Evolutionary conservation across 441 rosid species (phyloP), one percentile per base, ranked within the genome.

Genomic region (Mallotus japonicus): DNA sequence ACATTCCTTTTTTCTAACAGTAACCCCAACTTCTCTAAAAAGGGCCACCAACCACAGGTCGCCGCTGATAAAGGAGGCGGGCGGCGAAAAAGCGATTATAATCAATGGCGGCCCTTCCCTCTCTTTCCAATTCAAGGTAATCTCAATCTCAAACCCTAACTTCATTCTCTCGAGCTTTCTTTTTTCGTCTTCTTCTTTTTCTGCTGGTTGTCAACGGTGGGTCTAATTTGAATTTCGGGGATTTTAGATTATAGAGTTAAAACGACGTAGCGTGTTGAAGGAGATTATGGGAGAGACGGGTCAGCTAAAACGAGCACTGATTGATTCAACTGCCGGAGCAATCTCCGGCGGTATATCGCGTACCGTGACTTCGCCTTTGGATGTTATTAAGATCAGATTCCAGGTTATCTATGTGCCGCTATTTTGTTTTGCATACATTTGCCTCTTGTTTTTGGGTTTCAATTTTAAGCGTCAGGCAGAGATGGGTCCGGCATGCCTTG

Each of bases 371-470:
- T 95, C 99, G n/a, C 99, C 98, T 14, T 97, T 95, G 62, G 99
- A 95, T 82, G 99, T 95, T 72, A 92, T 95, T 73, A 95, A 95
- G 85, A 95, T 93, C 76, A 85, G 98, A 82, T 91, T 95, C 75
- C 99, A 95, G 99, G 99, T 28, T 91, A 14, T 34, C 22, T 49
- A 4, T 66, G 20, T 61, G 12, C 10, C 11, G 20, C 20, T 17
- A 34, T 28, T 28, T 28, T 28, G 32, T 28, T 28, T 28, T 28
- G 32, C 32, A 28, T 28, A 28, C 32, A 28, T 28, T 28, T 28
- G 32, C 32, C 32, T 28, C 3, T 28, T 28, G 32, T 28, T 28
- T 28, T 28, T 28, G 32, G 32, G 32, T 28, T 28, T 28, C 32
- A 28, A 28, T 28, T 28, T 28, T 28, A 24, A 24, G 28, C 28